Base-by-base conservation (phyloP, 495 filamentous ascomycete genomes). In the Bombardia bombarda region DNA sequence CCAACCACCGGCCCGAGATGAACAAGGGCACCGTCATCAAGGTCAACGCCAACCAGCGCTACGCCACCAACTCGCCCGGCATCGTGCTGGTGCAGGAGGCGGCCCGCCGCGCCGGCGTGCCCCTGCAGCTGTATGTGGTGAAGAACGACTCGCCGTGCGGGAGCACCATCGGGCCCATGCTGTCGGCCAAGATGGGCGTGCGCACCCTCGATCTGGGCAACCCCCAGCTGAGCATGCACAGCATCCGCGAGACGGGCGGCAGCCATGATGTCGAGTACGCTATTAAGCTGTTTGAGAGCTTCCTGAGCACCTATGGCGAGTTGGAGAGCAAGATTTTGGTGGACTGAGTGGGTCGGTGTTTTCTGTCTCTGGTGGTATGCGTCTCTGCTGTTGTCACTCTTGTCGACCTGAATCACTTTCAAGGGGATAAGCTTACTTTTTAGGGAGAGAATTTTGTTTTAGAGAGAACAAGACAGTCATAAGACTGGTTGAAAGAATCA, bases 1-100 rank as follows among this genome's bases (percentile, higher is more conserved):
- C 77, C 28, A 82, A 85, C 47, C 92, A 97, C 66, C 78, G 83
- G 40, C 92, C 93, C 4, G 83, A 92, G 56, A 90, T 97, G 73
- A 99, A 99, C 74, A 86, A 87, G 62, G 92, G 92, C 28, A 82
- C 86, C 13, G 90, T 96, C 31, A 86, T 99, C 68, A 99, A 99
- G 70, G 59, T 99, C 68, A 99, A 99, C 62, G 92, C 93, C 38
- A 97, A 96, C 58, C 86, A 88, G 38, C 81, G 90, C 38, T 99
- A 99, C 62, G 86, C 88, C 30, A 96, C 92, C 42, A 96, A 95
- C 68, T 84, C 87, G 3, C 92, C 93, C 12, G 92, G 93, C 14
- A 95, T 96, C 48, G 90, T 93, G 8, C 70, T 97, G 20, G 63
- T 96, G 25, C 84, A 95, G 63, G 90, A 97, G 68, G 77, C 80